A percentile compares a stretch with the other conserved stretches of the same genome.
Evolutionary conservation across 2,329 filamentous ascomycete species (phyloP).

Genomic region (Epichloe aotearoae): DNA sequence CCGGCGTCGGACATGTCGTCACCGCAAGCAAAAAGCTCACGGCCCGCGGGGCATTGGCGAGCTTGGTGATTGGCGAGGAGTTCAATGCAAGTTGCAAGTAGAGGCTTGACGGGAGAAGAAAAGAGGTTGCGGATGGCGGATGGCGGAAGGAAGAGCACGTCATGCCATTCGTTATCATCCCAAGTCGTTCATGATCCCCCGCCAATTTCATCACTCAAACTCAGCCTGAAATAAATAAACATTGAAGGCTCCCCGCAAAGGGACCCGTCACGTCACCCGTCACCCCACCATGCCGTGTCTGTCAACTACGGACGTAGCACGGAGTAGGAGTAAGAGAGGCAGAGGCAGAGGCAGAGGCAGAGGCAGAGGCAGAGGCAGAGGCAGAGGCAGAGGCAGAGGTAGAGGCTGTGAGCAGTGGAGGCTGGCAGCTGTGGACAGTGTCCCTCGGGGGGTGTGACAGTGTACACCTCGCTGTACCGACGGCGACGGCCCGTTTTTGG

Average conservation of each 20-base stretch:
- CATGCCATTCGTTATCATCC: background rate
- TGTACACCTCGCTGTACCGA: background rate
- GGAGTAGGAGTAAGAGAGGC: too few species aligned
- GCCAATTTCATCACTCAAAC: background rate
- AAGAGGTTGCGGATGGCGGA: background rate
- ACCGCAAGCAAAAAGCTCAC: slow-evolving; percentile 16
- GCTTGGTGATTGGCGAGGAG: background rate
- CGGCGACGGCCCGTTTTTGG: background rate
- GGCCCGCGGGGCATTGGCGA: slow-evolving; percentile 9
- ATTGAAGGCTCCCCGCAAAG: too few species aligned
- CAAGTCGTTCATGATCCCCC: background rate
- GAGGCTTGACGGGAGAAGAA: background rate
- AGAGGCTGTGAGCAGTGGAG: too few species aligned
- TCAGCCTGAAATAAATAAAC: too few species aligned
- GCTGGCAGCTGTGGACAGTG: too few species aligned
- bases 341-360: too few species aligned
- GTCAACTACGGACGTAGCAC: too few species aligned
- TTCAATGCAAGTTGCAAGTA: background rate
- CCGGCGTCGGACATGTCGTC: slow-evolving; percentile 31
- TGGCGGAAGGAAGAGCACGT: background rate
- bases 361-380: too few species aligned
- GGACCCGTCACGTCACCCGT: too few species aligned
- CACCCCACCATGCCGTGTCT: too few species aligned
- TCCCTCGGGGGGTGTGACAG: too few species aligned
- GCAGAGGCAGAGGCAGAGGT: too few species aligned